phyloP scores from a whole-genome alignment of 2,329 filamentous ascomycete species.

The Rutstroemia sydowiana region DNA sequence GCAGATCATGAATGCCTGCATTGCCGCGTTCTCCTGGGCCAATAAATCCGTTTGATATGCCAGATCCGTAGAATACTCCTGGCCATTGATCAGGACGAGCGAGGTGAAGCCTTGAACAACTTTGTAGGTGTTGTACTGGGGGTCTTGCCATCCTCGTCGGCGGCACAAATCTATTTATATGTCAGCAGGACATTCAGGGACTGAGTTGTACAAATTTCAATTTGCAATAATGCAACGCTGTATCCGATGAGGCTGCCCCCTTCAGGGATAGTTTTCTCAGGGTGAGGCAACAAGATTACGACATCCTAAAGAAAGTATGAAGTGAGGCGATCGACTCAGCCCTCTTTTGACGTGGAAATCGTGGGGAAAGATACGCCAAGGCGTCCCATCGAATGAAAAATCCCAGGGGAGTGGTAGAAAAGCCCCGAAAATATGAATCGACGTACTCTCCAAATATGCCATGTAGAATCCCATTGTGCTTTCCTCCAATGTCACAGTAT shows the following conservation, averaged over 20 bases:
- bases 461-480: constrained; percentile 58
- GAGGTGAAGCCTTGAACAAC: constrained; percentile 74
- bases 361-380: constrained; percentile 5
- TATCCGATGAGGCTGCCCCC: neutral
- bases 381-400: constrained; percentile 17
- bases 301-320: constrained; percentile 3
- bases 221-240: constrained; percentile 3
- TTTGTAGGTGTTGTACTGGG: constrained; percentile 76
- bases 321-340: constrained; percentile 7
- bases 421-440: constrained; percentile 18
- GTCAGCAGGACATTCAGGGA: constrained; percentile 21
- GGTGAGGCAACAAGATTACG: constrained; percentile 2
- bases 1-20: constrained; percentile 95
- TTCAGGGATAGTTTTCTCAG: constrained; percentile 5
- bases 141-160: constrained; percentile 88
- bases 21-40: constrained; percentile 88
- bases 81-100: constrained; percentile 89
- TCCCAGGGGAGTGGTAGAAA: constrained; percentile 17
- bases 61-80: constrained; percentile 89
- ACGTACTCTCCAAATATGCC: constrained; percentile 34
- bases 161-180: constrained; percentile 72
- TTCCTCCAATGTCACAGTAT: constrained; percentile 14
- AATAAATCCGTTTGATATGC: constrained; percentile 74
- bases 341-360: constrained; percentile 5
- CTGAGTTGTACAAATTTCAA: constrained; percentile 12